Conservation (phyloP, 2,329 filamentous ascomycete genomes). For the Nigrospora sphaerica region DNA sequence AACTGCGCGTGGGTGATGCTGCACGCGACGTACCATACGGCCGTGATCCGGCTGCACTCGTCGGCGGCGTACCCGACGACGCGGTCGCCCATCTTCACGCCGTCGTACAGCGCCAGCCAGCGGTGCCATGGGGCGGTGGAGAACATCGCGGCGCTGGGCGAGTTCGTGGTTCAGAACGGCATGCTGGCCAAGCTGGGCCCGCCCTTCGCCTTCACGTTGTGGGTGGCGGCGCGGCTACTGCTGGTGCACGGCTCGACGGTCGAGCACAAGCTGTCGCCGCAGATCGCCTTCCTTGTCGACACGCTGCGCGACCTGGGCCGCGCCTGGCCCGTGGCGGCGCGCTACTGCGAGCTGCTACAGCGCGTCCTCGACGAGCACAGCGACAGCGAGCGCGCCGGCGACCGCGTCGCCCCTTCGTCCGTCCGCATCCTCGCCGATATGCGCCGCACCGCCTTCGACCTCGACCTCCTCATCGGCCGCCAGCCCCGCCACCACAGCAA, state of each 20-base stretch:
- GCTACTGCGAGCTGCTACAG: conserved; percentile 73
- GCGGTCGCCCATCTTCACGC: conserved; percentile 80
- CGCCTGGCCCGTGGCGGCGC: conserved; percentile 78
- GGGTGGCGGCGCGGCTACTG: conserved; percentile 81
- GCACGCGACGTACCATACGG: conserved; percentile 83
- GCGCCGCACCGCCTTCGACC: conserved; percentile 81
- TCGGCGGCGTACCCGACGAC: conserved; percentile 90
- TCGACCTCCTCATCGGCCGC: conserved; percentile 81
- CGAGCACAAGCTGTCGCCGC: conserved; percentile 72
- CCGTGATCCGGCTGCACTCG: conserved; percentile 83
- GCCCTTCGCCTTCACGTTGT: conserved; percentile 85
- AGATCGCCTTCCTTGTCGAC: conserved; percentile 76
- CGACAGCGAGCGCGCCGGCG: conserved; percentile 63
- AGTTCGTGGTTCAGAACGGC: conserved; percentile 68
- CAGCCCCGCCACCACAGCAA: conserved; percentile 54
- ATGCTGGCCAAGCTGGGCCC: conserved; percentile 78
- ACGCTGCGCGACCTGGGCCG: conserved; percentile 73
- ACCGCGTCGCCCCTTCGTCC: conserved; percentile 70
- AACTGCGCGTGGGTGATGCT: conserved; percentile 87
- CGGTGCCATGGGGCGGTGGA: conserved; percentile 78
- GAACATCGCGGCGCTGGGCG: conserved; percentile 70
- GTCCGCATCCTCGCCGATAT: conserved; percentile 88
- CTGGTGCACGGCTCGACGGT: conserved; percentile 89
- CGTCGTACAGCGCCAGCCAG: conserved; percentile 79
- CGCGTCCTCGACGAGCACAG: conserved; percentile 81